These are phyloP conservation scores for Heterobasidion parviporum DNA, from an alignment of 1,284 basidiomycete genomes.

Conservation along the genomic window DNA sequence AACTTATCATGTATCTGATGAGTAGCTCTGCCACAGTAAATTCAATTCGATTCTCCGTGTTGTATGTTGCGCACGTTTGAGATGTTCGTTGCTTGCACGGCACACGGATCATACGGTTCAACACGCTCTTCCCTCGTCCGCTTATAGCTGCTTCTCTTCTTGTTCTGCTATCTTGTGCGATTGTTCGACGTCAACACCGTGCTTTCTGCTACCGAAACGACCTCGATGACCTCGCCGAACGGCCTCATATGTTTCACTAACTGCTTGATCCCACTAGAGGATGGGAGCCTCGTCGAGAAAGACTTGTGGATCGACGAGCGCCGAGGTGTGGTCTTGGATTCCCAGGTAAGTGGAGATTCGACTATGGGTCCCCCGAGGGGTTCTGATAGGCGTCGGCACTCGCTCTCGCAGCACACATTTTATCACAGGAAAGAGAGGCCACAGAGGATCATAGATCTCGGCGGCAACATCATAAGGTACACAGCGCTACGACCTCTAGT, in stretches of 20 bases:
- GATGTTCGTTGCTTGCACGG: no score
- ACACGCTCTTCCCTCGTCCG: no score
- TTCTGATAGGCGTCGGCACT: not conserved
- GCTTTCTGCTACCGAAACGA: no score
- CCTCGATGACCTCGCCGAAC: conserved; percentile 36
- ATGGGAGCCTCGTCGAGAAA: conserved; percentile 59
- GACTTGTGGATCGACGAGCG: conserved; percentile 75
- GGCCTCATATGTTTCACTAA: conserved; percentile 80
- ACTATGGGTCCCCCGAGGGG: not conserved
- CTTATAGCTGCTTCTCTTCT: no score
- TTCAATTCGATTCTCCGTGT: no score
- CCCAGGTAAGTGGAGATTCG: conserved; percentile 41
- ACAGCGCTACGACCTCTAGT: conserved; percentile 9
- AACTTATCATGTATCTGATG: no score
- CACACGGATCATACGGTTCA: no score
- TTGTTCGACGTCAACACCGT: no score
- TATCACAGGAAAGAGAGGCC: conserved; percentile 56
- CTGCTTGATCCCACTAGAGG: conserved; percentile 67
- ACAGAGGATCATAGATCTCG: conserved; percentile 52
- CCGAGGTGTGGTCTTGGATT: conserved; percentile 61
- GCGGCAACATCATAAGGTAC: conserved; percentile 67
- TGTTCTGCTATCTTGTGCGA: no score
- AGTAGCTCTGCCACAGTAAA: no score
- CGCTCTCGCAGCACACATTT: conserved; percentile 47
- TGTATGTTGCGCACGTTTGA: no score